phyloP scores from a whole-genome alignment of 768 basidiomycete genomes.

The Xerocomus potaroensis region DNA sequence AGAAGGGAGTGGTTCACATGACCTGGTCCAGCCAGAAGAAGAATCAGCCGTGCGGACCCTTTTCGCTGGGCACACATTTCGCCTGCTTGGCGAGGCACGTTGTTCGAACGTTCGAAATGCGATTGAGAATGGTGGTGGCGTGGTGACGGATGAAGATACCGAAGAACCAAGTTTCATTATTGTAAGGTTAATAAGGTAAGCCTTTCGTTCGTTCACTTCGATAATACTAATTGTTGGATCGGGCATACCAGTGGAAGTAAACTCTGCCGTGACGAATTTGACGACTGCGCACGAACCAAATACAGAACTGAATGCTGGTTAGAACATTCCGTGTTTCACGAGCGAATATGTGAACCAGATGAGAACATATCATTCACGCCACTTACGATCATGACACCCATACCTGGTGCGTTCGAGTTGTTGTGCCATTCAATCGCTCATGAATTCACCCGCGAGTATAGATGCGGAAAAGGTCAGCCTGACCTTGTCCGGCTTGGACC shows the following conservation, averaged over 20 bases:
- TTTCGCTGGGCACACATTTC: slow-evolving; percentile 55
- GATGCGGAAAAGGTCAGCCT: slow-evolving; percentile 56
- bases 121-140: slow-evolving; percentile 56
- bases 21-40: neutral
- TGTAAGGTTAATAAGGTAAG: slow-evolving; percentile 71
- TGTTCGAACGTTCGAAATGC: slow-evolving; percentile 52
- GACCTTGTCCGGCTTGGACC: slow-evolving; percentile 73
- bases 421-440: neutral
- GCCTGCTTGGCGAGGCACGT: slow-evolving; percentile 65
- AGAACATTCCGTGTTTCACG: slow-evolving; percentile 76
- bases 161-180: slow-evolving; percentile 60
- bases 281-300: slow-evolving; percentile 41
- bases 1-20: slow-evolving; percentile 13
- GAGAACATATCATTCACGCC: slow-evolving; percentile 73
- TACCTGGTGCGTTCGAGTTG: slow-evolving; percentile 42
- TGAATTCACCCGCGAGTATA: slow-evolving; percentile 17
- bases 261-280: slow-evolving; percentile 55
- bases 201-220: neutral
- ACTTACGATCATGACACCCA: slow-evolving; percentile 51
- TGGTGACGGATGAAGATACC: slow-evolving; percentile 41
- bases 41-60: slow-evolving; percentile 24
- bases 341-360: slow-evolving; percentile 60
- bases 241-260: slow-evolving; percentile 61
- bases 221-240: neutral
- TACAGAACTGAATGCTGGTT: slow-evolving; percentile 94